These are phyloP conservation scores for Eutrema yunnanense DNA, from an alignment of 345 rosid species.

Conservation along the genomic window DNA sequence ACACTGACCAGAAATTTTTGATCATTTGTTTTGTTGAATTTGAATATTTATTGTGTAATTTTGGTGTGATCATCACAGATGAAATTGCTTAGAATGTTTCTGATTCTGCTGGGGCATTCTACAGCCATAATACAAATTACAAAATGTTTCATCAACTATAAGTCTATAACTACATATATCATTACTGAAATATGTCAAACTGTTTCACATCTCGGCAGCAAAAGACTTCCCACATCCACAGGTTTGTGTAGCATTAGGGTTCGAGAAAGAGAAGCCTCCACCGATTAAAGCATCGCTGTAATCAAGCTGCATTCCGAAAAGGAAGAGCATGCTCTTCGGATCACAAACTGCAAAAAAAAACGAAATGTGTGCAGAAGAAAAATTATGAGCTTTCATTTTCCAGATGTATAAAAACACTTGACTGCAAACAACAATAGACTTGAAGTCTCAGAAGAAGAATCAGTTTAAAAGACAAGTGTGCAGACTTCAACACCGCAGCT, in stretches of 20 bases:
- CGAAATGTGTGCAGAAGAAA: background rate
- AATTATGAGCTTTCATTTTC: background rate
- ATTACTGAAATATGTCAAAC: background rate
- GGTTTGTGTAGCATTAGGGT: conserved; percentile 91
- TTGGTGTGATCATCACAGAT: background rate
- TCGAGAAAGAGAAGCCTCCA: conserved; percentile 91
- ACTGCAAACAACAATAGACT: background rate
- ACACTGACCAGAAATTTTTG: background rate
- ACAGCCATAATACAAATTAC: conserved; percentile 8
- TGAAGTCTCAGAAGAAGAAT: background rate
- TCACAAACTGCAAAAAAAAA: conserved; percentile 71
- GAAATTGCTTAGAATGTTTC: background rate
- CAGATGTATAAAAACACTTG: background rate
- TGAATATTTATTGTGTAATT: background rate
- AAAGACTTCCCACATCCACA: conserved; percentile 77
- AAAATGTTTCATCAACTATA: background rate
- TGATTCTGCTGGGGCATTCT: background rate
- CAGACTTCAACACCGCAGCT: background rate
- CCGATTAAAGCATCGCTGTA: conserved; percentile 93
- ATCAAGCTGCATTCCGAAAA: conserved; percentile 95
- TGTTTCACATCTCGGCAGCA: conserved; percentile 53
- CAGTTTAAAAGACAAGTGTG: background rate
- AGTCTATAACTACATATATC: conserved; percentile 1
- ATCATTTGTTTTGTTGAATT: background rate
- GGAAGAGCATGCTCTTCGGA: conserved; percentile 95